These are phyloP conservation scores for Trichoderma sp. DNA, from an alignment of 2,329 filamentous ascomycete species.

Conservation along the genomic window DNA sequence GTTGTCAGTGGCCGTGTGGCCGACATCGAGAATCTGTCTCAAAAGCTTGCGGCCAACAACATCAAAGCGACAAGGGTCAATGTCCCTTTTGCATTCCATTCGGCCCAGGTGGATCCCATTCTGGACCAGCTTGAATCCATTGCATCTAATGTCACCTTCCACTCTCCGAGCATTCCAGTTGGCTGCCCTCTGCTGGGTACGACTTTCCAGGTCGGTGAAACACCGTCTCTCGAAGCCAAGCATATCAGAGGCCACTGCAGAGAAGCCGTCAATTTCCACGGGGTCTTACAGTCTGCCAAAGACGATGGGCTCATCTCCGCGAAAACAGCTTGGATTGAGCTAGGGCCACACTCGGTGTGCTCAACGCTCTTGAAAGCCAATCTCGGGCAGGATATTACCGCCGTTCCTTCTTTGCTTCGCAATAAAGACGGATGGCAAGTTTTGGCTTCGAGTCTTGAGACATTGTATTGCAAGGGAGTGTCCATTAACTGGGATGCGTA, in stretches of 20 bases:
- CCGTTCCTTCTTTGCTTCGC: constrained; percentile 12
- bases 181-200: constrained; percentile 65
- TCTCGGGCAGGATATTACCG: constrained; percentile 1
- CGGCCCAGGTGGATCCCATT: constrained; percentile 58
- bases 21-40: constrained; percentile 51
- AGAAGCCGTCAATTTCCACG: constrained; percentile 20
- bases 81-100: constrained; percentile 60
- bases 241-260: constrained; percentile 22
- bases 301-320: constrained; percentile 4
- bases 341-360: constrained; percentile 18
- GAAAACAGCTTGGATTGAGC: constrained; percentile 8
- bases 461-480: constrained; percentile 54
- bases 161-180: constrained; percentile 55
- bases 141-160: constrained; percentile 45
- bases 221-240: background rate
- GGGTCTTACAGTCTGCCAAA: background rate
- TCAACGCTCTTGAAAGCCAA: constrained; percentile 10
- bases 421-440: constrained; percentile 24
- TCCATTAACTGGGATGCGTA: constrained; percentile 72
- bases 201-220: constrained; percentile 52
- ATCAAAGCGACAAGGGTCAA: constrained; percentile 52
- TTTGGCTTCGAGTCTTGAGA: constrained; percentile 2
- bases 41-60: constrained; percentile 38
- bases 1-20: constrained; percentile 61
- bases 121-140: constrained; percentile 61